phyloP scores from a whole-genome alignment of 352 stramenopile species.

The Phytophthora fragariaefolia region DNA sequence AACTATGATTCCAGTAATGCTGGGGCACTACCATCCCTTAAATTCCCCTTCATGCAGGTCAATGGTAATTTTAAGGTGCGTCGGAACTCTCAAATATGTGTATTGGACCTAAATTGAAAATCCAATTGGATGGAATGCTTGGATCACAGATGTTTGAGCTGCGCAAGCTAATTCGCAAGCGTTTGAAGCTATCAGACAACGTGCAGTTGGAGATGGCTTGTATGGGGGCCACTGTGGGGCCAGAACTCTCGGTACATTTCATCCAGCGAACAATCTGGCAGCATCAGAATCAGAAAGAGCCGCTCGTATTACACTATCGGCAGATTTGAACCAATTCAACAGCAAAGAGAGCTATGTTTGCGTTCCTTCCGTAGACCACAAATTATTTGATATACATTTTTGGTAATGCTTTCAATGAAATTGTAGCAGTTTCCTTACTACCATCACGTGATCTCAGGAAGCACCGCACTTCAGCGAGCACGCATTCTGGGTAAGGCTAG shows the following conservation, averaged over 20 bases:
- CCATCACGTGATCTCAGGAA: too few relatives aligned
- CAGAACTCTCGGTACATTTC: slow-evolving; percentile 70
- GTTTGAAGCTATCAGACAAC: slow-evolving; percentile 37
- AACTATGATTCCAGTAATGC: slow-evolving; percentile 26
- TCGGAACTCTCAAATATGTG: too few relatives aligned
- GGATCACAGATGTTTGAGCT: slow-evolving; percentile 61
- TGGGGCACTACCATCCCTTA: slow-evolving; percentile 37
- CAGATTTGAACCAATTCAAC: too few relatives aligned
- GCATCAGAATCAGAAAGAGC: slow-evolving; percentile 49
- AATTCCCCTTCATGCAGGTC: slow-evolving; percentile 65
- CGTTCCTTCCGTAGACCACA: too few relatives aligned
- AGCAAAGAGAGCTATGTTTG: too few relatives aligned
- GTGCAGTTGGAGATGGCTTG: slow-evolving; percentile 62
- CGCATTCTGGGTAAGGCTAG: too few relatives aligned
- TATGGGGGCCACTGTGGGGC: slow-evolving; percentile 63
- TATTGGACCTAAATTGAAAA: too few relatives aligned
- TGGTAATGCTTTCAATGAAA: too few relatives aligned
- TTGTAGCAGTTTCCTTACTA: too few relatives aligned
- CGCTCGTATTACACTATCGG: slow-evolving; percentile 64
- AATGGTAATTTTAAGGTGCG: slow-evolving; percentile 64
- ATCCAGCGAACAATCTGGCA: slow-evolving; percentile 76
- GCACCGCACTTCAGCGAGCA: too few relatives aligned
- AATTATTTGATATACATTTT: too few relatives aligned
- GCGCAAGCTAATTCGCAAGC: slow-evolving; percentile 50
- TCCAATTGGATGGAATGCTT: too few relatives aligned